Percentiles rank a stretch among this genome's conserved stretches.
Conservation (phyloP, 2,329 filamentous ascomycete genomes). For the Ceratocystis smalleyi region DNA sequence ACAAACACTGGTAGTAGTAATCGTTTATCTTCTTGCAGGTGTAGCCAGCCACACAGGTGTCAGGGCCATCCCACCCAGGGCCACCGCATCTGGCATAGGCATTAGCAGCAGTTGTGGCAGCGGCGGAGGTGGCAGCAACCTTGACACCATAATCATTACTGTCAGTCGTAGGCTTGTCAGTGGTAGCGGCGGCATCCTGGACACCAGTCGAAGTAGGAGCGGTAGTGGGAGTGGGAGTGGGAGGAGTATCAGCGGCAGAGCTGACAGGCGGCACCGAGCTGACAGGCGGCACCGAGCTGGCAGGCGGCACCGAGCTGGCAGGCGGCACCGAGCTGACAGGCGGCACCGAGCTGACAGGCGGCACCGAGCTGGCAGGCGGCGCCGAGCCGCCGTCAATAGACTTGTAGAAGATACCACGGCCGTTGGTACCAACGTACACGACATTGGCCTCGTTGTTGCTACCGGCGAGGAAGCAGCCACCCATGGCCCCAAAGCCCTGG, state of each 20-base stretch:
- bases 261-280: no score
- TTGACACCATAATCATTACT: no score
- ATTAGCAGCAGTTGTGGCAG: not conserved
- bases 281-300: no score
- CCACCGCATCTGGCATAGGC: conserved; percentile 30
- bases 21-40: conserved; percentile 26
- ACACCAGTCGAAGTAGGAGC: not conserved
- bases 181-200: not conserved
- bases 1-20: conserved; percentile 28
- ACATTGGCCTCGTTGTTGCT: conserved; percentile 31
- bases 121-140: not conserved
- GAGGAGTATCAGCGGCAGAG: not conserved
- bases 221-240: not conserved
- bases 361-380: no score
- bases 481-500: conserved; percentile 32
- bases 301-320: not conserved
- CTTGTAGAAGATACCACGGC: conserved; percentile 6
- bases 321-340: not conserved
- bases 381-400: not conserved
- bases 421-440: conserved; percentile 23
- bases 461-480: conserved; percentile 28
- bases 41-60: conserved; percentile 29
- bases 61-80: conserved; percentile 29
- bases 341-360: not conserved
- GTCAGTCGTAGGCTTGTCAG: not conserved